Evolutionary conservation across 495 filamentous ascomycete genomes (phyloP), one percentile per base, ranked within the genome.

Genomic region (Penicillium simplicissimum): DNA sequence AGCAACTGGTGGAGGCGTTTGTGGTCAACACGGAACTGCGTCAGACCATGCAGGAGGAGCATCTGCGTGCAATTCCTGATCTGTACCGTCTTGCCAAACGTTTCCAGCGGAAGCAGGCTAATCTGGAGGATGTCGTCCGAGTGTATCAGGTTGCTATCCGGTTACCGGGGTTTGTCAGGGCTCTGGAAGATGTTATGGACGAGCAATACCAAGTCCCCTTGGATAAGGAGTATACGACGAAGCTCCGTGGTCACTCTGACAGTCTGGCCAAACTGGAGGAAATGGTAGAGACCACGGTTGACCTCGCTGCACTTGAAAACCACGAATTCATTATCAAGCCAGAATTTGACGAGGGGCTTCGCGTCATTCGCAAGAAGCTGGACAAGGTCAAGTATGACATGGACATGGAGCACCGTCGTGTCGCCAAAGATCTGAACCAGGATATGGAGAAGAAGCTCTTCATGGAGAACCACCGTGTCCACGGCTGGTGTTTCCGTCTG

Each of bases 251-350:
- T 58, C 86, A 90, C 62, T 90, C 88, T 8, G 88, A 94, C 65
- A 91, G 87, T 71, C 78, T 98, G 47, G 86, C 82, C 25, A 96
- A 92, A 73, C 79, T 99, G 35, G 91, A 95, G 65, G 95, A 99
- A 69, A 96, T 99, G 91, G 96, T 99, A 13, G 95, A 99, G 75
- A 97, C 95, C 2, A 98, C 95, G 0, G 94, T 99, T 54, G 95
- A 99, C 67, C 86, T 99, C 0, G 92, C 96, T 55, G 95, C 95
- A 8, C 82, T 98, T 42, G 94, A 98, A 61, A 93, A 95, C 69
- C 95, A 99, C 70, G 95, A 99, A 74, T 99, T 93, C 73, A 93
- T 96, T 67, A 98, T 99, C 81, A 99, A 98, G 76, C 92, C 95
- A 1, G 96, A 98, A 68, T 99, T 97, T 61, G 96, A 97, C 65